phyloP scores from a whole-genome alignment of 2,329 filamentous ascomycete species.

The Fusarium newnesense region DNA sequence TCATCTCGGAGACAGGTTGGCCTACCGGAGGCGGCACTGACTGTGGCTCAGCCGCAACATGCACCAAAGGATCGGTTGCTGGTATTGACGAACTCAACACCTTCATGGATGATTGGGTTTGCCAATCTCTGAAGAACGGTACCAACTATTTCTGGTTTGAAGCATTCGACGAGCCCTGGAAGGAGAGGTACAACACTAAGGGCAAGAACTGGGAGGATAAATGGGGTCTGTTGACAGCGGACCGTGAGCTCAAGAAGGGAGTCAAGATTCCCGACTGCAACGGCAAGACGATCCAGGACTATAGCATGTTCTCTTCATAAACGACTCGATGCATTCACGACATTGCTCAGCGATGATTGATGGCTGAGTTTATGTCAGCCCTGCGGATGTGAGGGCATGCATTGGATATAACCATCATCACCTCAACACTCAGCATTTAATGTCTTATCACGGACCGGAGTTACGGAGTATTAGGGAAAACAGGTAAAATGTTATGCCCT shows the following conservation, averaged over 20 bases:
- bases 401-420: conserved; percentile 27
- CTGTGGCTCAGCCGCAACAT: conserved; percentile 70
- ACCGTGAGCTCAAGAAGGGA: conserved; percentile 84
- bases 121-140: conserved; percentile 79
- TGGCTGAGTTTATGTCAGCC: conserved; percentile 6
- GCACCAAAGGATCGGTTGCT: conserved; percentile 76
- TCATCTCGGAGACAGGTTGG: conserved; percentile 95
- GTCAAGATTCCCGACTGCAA: conserved; percentile 88
- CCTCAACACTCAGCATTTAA: conserved; percentile 21
- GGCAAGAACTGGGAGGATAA: conserved; percentile 90
- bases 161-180: conserved; percentile 97
- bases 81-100: conserved; percentile 82
- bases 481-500: conserved; percentile 32
- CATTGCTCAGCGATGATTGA: conserved; percentile 6
- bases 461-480: conserved; percentile 22
- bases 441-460: conserved; percentile 21
- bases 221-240: conserved; percentile 90
- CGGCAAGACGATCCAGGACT: conserved; percentile 69
- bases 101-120: conserved; percentile 90
- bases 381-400: neutral
- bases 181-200: conserved; percentile 75
- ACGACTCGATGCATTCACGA: neutral
- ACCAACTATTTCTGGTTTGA: conserved; percentile 99
- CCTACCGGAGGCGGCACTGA: conserved; percentile 83
- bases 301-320: conserved; percentile 23